Conservation (phyloP, 78 protist genomes). For the Dictyostelium purpureum region DNA sequence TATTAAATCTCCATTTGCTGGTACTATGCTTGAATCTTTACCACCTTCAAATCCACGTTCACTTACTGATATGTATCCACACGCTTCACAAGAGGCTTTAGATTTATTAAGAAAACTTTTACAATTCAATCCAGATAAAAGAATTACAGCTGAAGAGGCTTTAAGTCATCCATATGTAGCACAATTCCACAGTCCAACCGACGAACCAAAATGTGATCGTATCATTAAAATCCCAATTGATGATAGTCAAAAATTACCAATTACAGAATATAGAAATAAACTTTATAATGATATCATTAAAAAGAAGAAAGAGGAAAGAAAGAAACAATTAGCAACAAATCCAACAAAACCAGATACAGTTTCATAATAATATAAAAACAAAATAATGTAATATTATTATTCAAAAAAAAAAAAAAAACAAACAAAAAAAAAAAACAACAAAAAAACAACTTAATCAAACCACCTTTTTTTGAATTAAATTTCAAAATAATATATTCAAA, state of each 20-base stretch:
- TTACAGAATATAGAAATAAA: conserved; percentile 85
- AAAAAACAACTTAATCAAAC: not conserved
- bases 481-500: not conserved
- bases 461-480: not conserved
- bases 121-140: conserved; percentile 95
- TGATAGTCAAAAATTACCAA: conserved; percentile 89
- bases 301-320: conserved; percentile 80
- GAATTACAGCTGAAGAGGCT: conserved; percentile 96
- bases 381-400: not conserved
- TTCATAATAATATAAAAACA: not conserved
- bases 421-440: not conserved
- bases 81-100: conserved; percentile 95
- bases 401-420: not conserved
- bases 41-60: conserved; percentile 83
- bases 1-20: conserved; percentile 91
- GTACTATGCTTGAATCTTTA: conserved; percentile 91
- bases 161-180: conserved; percentile 94
- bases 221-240: conserved; percentile 86
- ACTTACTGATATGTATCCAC: conserved; percentile 87
- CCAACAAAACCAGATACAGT: conserved; percentile 15
- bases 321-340: conserved; percentile 1
- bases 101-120: conserved; percentile 93
- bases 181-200: conserved; percentile 90
- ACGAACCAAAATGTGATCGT: conserved; percentile 83
- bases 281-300: conserved; percentile 84